Percentiles rank a stretch among this genome's conserved stretches.
Conservation (phyloP, 768 basidiomycete species). For the Agaricus subrufescens region DNA sequence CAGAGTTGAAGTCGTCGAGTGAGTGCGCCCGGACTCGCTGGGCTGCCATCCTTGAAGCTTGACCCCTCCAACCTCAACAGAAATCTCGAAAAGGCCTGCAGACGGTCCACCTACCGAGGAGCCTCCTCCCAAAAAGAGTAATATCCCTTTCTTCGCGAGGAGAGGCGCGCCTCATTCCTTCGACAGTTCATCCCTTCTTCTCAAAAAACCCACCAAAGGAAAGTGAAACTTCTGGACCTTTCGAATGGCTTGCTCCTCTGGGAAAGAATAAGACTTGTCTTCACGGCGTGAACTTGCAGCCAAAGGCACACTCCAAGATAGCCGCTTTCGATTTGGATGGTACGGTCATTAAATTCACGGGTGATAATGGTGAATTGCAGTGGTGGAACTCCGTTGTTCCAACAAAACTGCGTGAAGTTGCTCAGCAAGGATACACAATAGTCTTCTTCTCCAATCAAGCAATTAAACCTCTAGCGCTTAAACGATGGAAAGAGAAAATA, state of each 20-base stretch:
- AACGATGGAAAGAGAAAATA: conserved; percentile 77
- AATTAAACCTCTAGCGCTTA: conserved; percentile 40
- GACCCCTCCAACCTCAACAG: neutral
- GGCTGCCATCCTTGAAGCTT: neutral
- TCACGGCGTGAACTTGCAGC: conserved; percentile 36
- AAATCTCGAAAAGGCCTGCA: neutral
- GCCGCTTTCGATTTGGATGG: conserved; percentile 87
- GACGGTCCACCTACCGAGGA: conserved; percentile 1
- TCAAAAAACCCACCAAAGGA: conserved; percentile 5
- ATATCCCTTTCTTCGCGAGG: neutral
- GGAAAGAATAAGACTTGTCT: conserved; percentile 36
- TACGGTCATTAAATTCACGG: conserved; percentile 61
- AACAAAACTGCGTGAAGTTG: conserved; percentile 52
- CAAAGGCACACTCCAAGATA: conserved; percentile 48
- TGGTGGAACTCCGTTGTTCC: conserved; percentile 76
- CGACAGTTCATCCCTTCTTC: conserved; percentile 32
- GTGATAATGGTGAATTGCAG: conserved; percentile 41
- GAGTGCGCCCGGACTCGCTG: neutral
- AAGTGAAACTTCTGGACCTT: conserved; percentile 16
- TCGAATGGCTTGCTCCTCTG: conserved; percentile 37
- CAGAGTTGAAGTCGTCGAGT: neutral
- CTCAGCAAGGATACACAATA: conserved; percentile 63
- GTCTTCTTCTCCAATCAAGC: conserved; percentile 83
- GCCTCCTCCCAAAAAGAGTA: conserved; percentile 7
- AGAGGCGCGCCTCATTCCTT: neutral